Percentiles rank a stretch among this genome's conserved stretches.
These are phyloP conservation scores for Talaromyces sp. DNA, from an alignment of 2,329 filamentous ascomycete genomes.

Conservation along the genomic window DNA sequence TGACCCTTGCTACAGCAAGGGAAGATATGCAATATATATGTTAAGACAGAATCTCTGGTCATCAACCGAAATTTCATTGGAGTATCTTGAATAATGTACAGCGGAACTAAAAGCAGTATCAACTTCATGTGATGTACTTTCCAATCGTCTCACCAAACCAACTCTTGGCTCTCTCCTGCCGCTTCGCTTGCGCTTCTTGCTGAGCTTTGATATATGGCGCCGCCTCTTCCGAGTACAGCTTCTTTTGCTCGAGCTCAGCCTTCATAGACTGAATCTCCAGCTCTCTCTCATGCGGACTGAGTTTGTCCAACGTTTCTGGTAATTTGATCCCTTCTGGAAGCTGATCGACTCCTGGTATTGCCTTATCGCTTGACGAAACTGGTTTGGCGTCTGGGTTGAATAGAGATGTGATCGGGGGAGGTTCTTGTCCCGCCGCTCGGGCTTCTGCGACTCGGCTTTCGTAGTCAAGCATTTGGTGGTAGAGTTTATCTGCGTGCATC, in stretches of 20 bases:
- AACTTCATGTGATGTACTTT: conserved; percentile 36
- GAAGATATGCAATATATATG: not conserved
- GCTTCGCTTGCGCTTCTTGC: conserved; percentile 34
- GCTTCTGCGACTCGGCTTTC: conserved; percentile 68
- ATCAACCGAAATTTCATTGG: not conserved
- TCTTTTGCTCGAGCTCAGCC: conserved; percentile 37
- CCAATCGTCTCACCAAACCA: conserved; percentile 46
- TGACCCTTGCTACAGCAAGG: not conserved
- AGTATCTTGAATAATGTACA: conserved; percentile 2
- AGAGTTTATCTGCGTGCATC: conserved; percentile 90
- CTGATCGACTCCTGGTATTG: conserved; percentile 36
- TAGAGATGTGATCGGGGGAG: conserved; percentile 43
- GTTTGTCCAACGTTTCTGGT: conserved; percentile 37
- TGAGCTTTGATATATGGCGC: conserved; percentile 36
- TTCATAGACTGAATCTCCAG: conserved; percentile 41
- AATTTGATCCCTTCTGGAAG: conserved; percentile 36
- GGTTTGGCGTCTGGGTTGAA: conserved; percentile 38
- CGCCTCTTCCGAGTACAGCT: conserved; percentile 36
- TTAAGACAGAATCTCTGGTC: not conserved
- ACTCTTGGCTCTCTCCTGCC: conserved; percentile 37
- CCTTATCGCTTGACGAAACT: conserved; percentile 17
- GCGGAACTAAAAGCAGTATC: not conserved
- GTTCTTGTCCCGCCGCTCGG: conserved; percentile 39
- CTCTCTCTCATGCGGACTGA: conserved; percentile 47
- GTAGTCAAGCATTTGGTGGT: conserved; percentile 79